A percentile compares a stretch with the other conserved stretches of the same genome.
Conservation (phyloP, 441 rosid species). For the Arabidopsis hybrid region DNA sequence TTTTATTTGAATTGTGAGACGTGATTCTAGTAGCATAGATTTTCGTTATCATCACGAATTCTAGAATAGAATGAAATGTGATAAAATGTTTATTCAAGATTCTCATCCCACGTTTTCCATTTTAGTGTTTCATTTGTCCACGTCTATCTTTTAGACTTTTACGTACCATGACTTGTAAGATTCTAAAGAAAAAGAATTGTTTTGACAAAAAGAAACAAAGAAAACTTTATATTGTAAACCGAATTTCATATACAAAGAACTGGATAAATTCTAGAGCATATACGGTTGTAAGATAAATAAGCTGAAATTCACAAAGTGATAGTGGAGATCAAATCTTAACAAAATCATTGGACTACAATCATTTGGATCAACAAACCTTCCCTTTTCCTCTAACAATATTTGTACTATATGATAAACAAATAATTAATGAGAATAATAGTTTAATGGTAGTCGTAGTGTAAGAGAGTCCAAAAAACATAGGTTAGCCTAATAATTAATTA, state of each 20-base stretch:
- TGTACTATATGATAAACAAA: neutral
- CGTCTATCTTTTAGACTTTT: neutral
- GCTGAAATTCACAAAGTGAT: neutral
- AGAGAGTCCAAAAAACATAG: conserved; percentile 11
- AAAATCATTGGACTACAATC: conserved; percentile 18
- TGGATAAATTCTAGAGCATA: neutral
- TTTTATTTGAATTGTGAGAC: neutral
- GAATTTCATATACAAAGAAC: neutral
- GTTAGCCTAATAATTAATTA: conserved; percentile 10
- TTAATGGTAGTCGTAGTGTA: conserved; percentile 11
- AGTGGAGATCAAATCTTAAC: conserved; percentile 7
- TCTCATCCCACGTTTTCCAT: conserved; percentile 1
- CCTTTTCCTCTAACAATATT: neutral
- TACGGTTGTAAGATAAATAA: neutral
- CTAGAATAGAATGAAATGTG: neutral
- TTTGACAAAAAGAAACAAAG: too few species aligned
- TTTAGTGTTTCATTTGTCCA: neutral
- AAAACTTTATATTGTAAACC: too few species aligned
- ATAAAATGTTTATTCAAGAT: neutral
- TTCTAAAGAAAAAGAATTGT: too few species aligned
- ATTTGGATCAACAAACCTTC: conserved; percentile 20
- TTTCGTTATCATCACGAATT: neutral
- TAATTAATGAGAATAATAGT: neutral
- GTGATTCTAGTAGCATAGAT: neutral
- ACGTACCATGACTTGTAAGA: neutral